Conservation (phyloP, 306 rosid genomes). For the Morella rubra region DNA sequence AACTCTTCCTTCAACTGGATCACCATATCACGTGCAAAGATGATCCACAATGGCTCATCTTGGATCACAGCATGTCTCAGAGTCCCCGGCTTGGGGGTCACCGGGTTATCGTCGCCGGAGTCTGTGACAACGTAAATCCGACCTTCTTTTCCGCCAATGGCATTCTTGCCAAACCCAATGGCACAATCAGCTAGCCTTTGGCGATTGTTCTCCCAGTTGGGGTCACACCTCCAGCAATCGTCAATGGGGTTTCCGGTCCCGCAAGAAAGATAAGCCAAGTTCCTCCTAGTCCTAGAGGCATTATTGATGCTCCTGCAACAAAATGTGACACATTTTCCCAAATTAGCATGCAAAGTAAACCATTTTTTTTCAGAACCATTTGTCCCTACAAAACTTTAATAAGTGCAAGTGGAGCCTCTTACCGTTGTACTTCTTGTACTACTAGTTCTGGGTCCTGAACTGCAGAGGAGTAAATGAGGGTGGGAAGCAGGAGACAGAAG, state of each 20-base stretch:
- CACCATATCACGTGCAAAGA: constrained; percentile 86
- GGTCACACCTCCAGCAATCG: constrained; percentile 95
- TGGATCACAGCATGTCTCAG: constrained; percentile 84
- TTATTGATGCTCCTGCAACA: constrained; percentile 55
- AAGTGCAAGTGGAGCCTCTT: constrained; percentile 9
- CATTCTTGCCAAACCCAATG: constrained; percentile 88
- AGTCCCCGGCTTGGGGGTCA: constrained; percentile 84
- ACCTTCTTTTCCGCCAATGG: constrained; percentile 79
- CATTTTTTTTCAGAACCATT: background rate
- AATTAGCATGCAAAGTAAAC: background rate
- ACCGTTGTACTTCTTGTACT: constrained; percentile 70
- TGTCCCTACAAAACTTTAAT: background rate
- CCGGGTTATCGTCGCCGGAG: constrained; percentile 55
- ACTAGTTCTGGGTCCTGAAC: constrained; percentile 61
- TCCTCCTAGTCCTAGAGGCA: constrained; percentile 63
- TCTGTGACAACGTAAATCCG: constrained; percentile 81
- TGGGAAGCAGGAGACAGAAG: constrained; percentile 43
- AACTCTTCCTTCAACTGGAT: constrained; percentile 79
- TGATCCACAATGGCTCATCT: constrained; percentile 94
- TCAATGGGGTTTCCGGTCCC: constrained; percentile 95
- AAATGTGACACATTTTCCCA: constrained; percentile 9
- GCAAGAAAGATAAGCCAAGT: constrained; percentile 72
- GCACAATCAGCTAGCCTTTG: constrained; percentile 92
- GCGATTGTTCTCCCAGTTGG: constrained; percentile 79
- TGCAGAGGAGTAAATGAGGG: constrained; percentile 54